Conservation (phyloP, 805 yeast species). For the Yamadazyma paraphyllophila region DNA sequence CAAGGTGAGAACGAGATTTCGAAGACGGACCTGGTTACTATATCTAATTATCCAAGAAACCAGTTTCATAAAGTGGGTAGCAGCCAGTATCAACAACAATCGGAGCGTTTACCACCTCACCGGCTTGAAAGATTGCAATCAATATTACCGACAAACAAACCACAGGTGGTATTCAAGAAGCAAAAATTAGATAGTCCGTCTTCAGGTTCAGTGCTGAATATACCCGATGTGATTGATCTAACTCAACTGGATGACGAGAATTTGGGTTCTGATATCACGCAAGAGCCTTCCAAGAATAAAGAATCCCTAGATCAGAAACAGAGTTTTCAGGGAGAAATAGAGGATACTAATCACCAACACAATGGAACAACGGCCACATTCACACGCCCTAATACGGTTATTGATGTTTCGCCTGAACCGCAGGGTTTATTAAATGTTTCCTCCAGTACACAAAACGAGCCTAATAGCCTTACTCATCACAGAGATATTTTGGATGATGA, state of each 20-base stretch:
- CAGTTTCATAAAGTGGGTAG: too few species aligned
- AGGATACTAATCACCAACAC: too few species aligned
- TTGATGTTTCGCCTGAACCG: not conserved
- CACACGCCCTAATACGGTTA: not conserved
- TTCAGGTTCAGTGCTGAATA: not conserved
- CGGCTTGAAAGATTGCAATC: not conserved
- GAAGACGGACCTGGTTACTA: too few species aligned
- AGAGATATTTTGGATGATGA: conserved; percentile 22
- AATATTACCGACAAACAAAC: not conserved
- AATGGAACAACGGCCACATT: not conserved
- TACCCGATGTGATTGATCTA: conserved; percentile 8
- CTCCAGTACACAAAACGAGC: too few species aligned
- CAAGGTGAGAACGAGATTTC: too few species aligned
- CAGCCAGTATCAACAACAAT: not conserved
- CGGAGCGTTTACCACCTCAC: not conserved
- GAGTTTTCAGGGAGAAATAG: too few species aligned
- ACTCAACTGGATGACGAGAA: conserved; percentile 10
- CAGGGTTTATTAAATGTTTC: not conserved
- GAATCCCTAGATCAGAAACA: too few species aligned
- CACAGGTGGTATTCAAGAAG: not conserved
- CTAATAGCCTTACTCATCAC: not conserved
- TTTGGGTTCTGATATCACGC: too few species aligned
- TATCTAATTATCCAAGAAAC: too few species aligned
- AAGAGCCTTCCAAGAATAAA: too few species aligned
- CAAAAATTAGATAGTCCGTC: not conserved